Conservation (phyloP, 768 basidiomycete species). For the Suillus fuscotomentosus region DNA sequence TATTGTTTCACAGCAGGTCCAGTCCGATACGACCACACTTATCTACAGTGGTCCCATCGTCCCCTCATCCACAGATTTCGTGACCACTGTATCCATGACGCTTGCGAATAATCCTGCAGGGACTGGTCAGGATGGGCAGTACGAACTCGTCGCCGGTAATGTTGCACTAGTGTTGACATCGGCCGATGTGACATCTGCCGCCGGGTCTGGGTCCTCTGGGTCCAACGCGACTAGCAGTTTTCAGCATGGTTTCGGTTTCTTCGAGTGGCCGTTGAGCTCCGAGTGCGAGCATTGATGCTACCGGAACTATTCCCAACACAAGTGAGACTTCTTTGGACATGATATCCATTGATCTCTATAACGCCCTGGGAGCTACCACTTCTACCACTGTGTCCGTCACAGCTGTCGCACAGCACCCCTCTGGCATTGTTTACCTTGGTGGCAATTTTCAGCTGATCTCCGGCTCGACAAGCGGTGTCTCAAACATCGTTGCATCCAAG, state of each 20-base stretch:
- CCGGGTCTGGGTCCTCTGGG: slow-evolving; percentile 26
- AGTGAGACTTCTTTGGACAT: slow-evolving; percentile 68
- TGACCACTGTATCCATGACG: slow-evolving; percentile 71
- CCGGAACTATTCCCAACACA: slow-evolving; percentile 59
- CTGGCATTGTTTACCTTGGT: slow-evolving; percentile 67
- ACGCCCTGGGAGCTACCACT: slow-evolving; percentile 50
- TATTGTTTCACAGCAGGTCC: slow-evolving; percentile 72
- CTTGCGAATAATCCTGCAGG: slow-evolving; percentile 67
- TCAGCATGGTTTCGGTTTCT: slow-evolving; percentile 73
- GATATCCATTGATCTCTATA: slow-evolving; percentile 60
- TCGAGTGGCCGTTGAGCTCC: slow-evolving; percentile 75
- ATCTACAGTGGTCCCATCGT: slow-evolving; percentile 85
- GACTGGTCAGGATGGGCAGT: slow-evolving; percentile 62
- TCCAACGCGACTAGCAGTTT: slow-evolving; percentile 32
- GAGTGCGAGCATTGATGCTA: slow-evolving; percentile 53
- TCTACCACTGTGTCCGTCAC: slow-evolving; percentile 42
- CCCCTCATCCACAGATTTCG: slow-evolving; percentile 71
- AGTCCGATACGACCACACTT: slow-evolving; percentile 52
- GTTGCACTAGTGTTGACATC: slow-evolving; percentile 79
- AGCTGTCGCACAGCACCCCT: slow-evolving; percentile 62
- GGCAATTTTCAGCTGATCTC: slow-evolving; percentile 70
- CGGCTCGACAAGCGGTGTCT: slow-evolving; percentile 51
- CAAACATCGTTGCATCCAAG: slow-evolving; percentile 75
- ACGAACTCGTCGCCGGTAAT: slow-evolving; percentile 81
- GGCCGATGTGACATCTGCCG: slow-evolving; percentile 42